phyloP scores from a whole-genome alignment of 306 rosid genomes.

The Glycine soja region DNA sequence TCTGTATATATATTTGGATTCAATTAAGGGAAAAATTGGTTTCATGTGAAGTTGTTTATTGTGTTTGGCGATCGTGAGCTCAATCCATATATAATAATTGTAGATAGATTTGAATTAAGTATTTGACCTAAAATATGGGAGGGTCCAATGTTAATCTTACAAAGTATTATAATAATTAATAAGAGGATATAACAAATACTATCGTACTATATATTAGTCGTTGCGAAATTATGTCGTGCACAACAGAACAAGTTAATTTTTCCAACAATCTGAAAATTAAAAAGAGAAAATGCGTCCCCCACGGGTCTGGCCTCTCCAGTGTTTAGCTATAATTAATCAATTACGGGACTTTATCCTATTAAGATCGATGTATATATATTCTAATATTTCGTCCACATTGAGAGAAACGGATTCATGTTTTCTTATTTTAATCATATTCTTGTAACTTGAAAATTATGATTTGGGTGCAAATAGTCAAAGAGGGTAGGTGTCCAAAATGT shows the following conservation, averaged over 20 bases:
- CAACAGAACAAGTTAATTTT: neutral
- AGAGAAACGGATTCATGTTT: slow-evolving; percentile 24
- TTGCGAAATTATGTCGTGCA: neutral
- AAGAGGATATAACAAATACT: neutral
- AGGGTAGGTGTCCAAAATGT: slow-evolving; percentile 19
- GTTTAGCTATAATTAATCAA: slow-evolving; percentile 33
- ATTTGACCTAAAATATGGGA: neutral
- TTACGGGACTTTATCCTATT: slow-evolving; percentile 18
- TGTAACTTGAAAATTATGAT: neutral
- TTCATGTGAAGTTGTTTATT: neutral
- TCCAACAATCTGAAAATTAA: neutral
- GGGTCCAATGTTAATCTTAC: neutral
- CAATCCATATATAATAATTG: neutral
- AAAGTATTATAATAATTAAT: neutral
- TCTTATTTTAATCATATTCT: neutral
- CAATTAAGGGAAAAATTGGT: neutral
- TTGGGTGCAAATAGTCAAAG: slow-evolving; percentile 3
- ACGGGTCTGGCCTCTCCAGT: neutral
- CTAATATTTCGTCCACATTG: slow-evolving; percentile 21
- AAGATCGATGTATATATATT: slow-evolving; percentile 24
- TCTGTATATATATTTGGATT: neutral
- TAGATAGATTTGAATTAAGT: neutral
- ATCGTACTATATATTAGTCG: neutral
- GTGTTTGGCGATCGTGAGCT: neutral
- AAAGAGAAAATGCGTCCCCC: neutral